Evolutionary conservation across 495 filamentous ascomycete species (phyloP).

Genomic region (Penicillium cinerascens): DNA sequence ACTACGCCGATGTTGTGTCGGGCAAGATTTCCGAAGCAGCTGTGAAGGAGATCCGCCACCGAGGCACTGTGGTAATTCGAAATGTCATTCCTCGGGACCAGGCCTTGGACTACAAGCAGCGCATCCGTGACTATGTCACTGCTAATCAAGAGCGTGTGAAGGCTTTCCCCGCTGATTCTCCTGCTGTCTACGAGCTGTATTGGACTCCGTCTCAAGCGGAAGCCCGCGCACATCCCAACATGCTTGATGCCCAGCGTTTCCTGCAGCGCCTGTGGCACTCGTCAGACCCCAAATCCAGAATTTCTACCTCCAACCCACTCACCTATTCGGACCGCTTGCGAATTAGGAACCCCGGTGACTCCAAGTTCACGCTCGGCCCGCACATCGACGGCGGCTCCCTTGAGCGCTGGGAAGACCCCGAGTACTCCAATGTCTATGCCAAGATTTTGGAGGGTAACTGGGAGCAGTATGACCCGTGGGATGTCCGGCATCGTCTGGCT

Average conservation of each 20-base stretch:
- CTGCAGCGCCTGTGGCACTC: slow-evolving; percentile 76
- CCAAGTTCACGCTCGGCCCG: slow-evolving; percentile 77
- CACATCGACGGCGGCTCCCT: slow-evolving; percentile 82
- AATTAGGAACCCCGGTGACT: slow-evolving; percentile 61
- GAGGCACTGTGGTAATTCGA: slow-evolving; percentile 61
- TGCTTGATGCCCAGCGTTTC: slow-evolving; percentile 65
- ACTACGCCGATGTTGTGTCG: slow-evolving; percentile 51
- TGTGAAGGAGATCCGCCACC: slow-evolving; percentile 55
- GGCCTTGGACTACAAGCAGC: slow-evolving; percentile 49
- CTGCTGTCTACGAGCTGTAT: slow-evolving; percentile 85
- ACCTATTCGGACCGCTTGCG: slow-evolving; percentile 80
- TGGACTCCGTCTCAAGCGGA: slow-evolving; percentile 76
- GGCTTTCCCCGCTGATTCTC: slow-evolving; percentile 56
- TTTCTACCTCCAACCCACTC: slow-evolving; percentile 65
- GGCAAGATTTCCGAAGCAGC: slow-evolving; percentile 39
- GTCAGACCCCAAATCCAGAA: slow-evolving; percentile 52
- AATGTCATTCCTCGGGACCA: slow-evolving; percentile 58
- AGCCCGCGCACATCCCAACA: slow-evolving; percentile 67
- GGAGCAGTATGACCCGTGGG: slow-evolving; percentile 81
- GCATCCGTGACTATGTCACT: slow-evolving; percentile 56
- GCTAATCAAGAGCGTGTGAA: slow-evolving; percentile 49
- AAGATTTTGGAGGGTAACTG: slow-evolving; percentile 70
- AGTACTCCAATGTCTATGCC: slow-evolving; percentile 74
- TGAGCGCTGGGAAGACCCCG: slow-evolving; percentile 80
- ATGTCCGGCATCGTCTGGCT: slow-evolving; percentile 62